Percentiles rank a stretch among this genome's conserved stretches.
Conservation (phyloP, 768 basidiomycete genomes). For the Tulasnella sp. region DNA sequence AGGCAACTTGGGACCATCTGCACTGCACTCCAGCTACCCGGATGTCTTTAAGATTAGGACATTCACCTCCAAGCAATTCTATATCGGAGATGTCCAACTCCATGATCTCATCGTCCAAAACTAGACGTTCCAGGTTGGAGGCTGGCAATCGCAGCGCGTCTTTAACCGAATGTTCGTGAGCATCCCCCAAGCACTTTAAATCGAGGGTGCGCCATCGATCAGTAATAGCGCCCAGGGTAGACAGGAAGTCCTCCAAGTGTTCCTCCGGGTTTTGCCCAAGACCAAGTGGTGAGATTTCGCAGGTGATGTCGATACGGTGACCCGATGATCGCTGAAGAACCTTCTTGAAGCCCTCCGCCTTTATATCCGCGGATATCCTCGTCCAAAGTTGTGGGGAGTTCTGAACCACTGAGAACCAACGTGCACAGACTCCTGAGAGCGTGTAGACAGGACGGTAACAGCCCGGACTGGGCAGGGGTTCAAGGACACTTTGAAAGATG, state of each 20-base stretch:
- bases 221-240: not conserved
- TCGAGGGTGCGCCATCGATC: not conserved
- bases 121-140: not conserved
- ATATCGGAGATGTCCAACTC: not conserved
- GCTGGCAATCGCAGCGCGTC: not conserved
- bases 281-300: not conserved
- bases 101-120: not conserved
- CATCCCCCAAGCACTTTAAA: not conserved
- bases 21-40: not conserved
- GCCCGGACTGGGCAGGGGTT: not conserved
- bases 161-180: not conserved
- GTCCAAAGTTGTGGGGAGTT: slow-evolving; percentile 5
- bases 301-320: not conserved
- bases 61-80: not conserved
- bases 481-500: not conserved
- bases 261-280: not conserved
- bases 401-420: not conserved
- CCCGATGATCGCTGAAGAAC: not conserved
- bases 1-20: not conserved
- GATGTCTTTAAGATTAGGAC: not conserved
- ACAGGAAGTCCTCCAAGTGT: not conserved
- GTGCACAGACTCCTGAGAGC: not conserved
- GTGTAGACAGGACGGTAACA: not conserved
- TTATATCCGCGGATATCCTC: not conserved
- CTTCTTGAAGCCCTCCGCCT: not conserved